Evolutionary conservation across 495 filamentous ascomycete genomes (phyloP), one percentile per base, ranked within the genome.

Genomic region (Podospora australis): DNA sequence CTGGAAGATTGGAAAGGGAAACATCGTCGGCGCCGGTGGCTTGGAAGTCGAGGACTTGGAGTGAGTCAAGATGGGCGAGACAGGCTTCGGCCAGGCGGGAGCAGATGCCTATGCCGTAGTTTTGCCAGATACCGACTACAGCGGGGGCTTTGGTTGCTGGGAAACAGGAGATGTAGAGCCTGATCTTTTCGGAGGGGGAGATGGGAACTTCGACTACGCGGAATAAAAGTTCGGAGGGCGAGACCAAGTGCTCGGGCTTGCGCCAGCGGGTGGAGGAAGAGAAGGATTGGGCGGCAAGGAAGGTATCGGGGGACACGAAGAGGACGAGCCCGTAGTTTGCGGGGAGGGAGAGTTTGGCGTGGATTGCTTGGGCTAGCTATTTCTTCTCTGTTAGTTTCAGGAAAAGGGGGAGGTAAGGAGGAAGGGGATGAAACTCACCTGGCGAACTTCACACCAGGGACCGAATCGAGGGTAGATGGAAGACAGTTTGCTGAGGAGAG

Each of bases 401-500:
- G 11, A 39, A 7, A 4, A 23, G 3, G 0, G 19, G 23, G 32
- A 10, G 4, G 16, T 6, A 20, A 22, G 26, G 20, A 17, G 30
- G 13, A 25, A 14, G 5, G 5, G 44, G 25, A 23, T 8, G 23
- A 9, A 1, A 49, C 54, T 13, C 48, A 62, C 58, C 14, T 49
- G 30, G 34, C 54, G 46, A 25, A 65, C 55, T 36, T 64, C 45
- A 13, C 51, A 42, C 30, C 64, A 68, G 6, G 66, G 61, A 0
- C 52, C 48, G 55, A 76, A 72, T 2, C 70, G 55, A 4, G 72
- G 72, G 54, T 74, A 76, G 38, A 73, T 52, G 36, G 60, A 65
- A 22, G 52, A 59, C 0, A 74, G 41, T 11, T 21, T 8, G 11
- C 11, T 23, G 6, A 70, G n/a, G 11, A 71, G 8, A 0, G 50